A percentile compares a stretch with the other conserved stretches of the same genome.
phyloP scores from a whole-genome alignment of 2,329 filamentous ascomycete species.

The Colletotrichum horii region DNA sequence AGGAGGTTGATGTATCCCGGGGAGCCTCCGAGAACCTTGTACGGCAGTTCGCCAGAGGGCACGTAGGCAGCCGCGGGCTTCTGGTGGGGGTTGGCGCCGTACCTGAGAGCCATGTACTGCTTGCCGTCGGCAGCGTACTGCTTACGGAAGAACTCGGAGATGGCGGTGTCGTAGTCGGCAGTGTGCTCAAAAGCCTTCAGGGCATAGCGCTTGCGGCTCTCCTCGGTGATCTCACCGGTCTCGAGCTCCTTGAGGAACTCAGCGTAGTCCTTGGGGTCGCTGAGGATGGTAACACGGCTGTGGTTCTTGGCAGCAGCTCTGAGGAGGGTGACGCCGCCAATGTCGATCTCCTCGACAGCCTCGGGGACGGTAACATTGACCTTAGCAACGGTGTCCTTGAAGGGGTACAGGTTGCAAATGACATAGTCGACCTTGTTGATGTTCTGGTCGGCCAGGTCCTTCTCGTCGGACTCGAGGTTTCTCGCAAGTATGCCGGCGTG shows the following conservation, averaged over 20 bases:
- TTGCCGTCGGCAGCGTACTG: slow-evolving; percentile 87
- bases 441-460: slow-evolving; percentile 93
- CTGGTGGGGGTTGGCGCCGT: slow-evolving; percentile 97
- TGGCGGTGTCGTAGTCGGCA: slow-evolving; percentile 93
- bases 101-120: slow-evolving; percentile 86
- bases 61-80: slow-evolving; percentile 91
- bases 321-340: slow-evolving; percentile 95
- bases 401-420: slow-evolving; percentile 98
- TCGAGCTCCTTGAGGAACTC: slow-evolving; percentile 92
- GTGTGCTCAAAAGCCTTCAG: slow-evolving; percentile 99
- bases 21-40: slow-evolving; percentile 88
- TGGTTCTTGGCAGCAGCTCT: slow-evolving; percentile 99
- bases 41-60: slow-evolving; percentile 77
- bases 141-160: slow-evolving; percentile 96
- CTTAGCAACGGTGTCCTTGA: slow-evolving; percentile 98
- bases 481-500: slow-evolving; percentile 91
- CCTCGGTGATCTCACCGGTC: slow-evolving; percentile 83
- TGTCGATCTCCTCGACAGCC: slow-evolving; percentile 98
- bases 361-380: slow-evolving; percentile 96
- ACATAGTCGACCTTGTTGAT: slow-evolving; percentile 96
- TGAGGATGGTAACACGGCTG: slow-evolving; percentile 91
- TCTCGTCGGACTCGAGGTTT: slow-evolving; percentile 93
- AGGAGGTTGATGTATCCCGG: slow-evolving; percentile 98
- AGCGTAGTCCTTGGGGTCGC: slow-evolving; percentile 90
- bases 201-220: slow-evolving; percentile 86